phyloP scores from a whole-genome alignment of 116 monocot species.

The Phalaenopsis hybrid region DNA sequence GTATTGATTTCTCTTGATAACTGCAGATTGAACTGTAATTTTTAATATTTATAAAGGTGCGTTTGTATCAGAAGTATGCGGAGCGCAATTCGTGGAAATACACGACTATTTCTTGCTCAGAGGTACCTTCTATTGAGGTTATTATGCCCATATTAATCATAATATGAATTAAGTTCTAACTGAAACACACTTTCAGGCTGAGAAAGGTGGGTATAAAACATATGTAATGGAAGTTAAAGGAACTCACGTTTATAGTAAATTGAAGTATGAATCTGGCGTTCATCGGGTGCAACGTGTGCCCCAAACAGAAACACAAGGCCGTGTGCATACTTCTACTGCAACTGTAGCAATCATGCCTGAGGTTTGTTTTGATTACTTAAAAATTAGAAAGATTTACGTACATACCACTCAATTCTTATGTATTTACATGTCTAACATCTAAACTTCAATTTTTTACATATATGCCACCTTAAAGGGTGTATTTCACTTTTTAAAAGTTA shows the following conservation, averaged over 20 bases:
- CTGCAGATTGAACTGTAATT: neutral
- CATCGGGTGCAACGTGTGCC: conserved; percentile 98
- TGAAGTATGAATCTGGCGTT: conserved; percentile 93
- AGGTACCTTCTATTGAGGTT: conserved; percentile 34
- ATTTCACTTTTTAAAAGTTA: no score
- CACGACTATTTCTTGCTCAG: conserved; percentile 65
- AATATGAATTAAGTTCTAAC: conserved; percentile 12
- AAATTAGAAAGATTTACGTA: no score
- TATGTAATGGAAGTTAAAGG: conserved; percentile 92
- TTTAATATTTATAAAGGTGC: conserved; percentile 43
- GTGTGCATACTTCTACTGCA: conserved; percentile 95
- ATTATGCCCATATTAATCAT: neutral
- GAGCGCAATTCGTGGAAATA: conserved; percentile 73
- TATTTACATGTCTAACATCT: no score
- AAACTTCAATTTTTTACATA: no score
- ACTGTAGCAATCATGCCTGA: conserved; percentile 99
- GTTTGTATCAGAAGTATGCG: conserved; percentile 87
- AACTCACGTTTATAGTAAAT: conserved; percentile 74
- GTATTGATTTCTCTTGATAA: neutral
- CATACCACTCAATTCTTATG: no score
- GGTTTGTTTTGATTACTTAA: conserved; percentile 27
- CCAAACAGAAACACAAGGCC: conserved; percentile 87
- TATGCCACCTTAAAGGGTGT: no score
- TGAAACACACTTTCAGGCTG: conserved; percentile 45
- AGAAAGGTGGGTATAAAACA: conserved; percentile 94